Percentiles rank a stretch among this genome's conserved stretches.
phyloP scores from a whole-genome alignment of 139 green algal species.

The Astrephomene gubernaculifera region DNA sequence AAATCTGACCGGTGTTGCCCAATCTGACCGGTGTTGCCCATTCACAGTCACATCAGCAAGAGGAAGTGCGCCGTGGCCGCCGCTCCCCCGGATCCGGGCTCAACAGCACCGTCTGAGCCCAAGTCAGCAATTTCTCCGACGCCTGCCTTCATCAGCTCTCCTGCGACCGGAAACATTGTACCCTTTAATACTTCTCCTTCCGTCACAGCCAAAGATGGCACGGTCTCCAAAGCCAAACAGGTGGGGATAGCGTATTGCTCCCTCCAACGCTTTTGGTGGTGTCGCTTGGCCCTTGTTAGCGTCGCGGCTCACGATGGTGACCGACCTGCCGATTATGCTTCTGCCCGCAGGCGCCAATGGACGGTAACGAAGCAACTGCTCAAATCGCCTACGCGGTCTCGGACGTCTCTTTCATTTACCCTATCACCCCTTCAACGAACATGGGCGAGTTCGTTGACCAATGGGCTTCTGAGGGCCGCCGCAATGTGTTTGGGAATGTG shows the following conservation, averaged over 20 bases:
- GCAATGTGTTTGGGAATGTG: conserved; percentile 66
- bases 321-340: too few species aligned
- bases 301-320: too few species aligned
- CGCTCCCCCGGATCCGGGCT: background rate
- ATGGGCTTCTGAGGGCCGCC: conserved; percentile 59
- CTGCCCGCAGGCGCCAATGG: conserved; percentile 41
- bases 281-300: too few species aligned
- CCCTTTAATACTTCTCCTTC: background rate
- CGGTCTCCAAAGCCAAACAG: background rate
- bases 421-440: conserved; percentile 67
- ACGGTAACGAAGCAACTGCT: conserved; percentile 68
- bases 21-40: too few species aligned
- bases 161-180: background rate
- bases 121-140: background rate
- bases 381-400: conserved; percentile 62
- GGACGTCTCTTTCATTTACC: conserved; percentile 76
- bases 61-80: background rate
- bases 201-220: background rate
- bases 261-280: too few species aligned
- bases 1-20: too few species aligned
- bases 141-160: background rate
- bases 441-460: conserved; percentile 65
- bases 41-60: background rate
- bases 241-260: too few species aligned
- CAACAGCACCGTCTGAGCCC: background rate